phyloP scores from a whole-genome alignment of 768 basidiomycete species.

The Tylopilus intermedius region DNA sequence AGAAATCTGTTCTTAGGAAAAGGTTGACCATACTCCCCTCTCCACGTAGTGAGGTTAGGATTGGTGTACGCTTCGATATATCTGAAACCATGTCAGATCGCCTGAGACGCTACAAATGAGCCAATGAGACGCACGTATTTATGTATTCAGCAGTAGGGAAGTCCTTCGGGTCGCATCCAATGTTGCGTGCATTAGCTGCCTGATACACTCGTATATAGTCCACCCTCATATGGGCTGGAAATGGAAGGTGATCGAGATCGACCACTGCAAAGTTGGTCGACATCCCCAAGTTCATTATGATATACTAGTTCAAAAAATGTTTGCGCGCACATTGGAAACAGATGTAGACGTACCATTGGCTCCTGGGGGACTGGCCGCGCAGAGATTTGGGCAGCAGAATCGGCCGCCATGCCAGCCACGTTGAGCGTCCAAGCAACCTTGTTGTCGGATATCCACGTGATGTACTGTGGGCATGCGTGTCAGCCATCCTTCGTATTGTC shows the following conservation, averaged over 20 bases:
- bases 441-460: slow-evolving; percentile 76
- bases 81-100: slow-evolving; percentile 27
- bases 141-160: slow-evolving; percentile 76
- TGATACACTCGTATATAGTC: slow-evolving; percentile 75
- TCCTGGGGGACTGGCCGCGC: slow-evolving; percentile 71
- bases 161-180: slow-evolving; percentile 65
- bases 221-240: slow-evolving; percentile 45
- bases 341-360: slow-evolving; percentile 61
- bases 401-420: slow-evolving; percentile 61
- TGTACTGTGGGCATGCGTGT: slow-evolving; percentile 48
- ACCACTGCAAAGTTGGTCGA: slow-evolving; percentile 55
- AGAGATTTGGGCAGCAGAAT: slow-evolving; percentile 55
- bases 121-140: slow-evolving; percentile 38
- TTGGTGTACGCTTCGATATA: slow-evolving; percentile 70
- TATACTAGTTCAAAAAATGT: slow-evolving; percentile 34
- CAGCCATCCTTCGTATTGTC: not conserved
- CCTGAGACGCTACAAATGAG: not conserved
- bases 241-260: slow-evolving; percentile 48
- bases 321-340: not conserved
- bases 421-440: slow-evolving; percentile 71
- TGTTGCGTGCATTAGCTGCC: slow-evolving; percentile 50
- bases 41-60: slow-evolving; percentile 43
- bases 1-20: slow-evolving; percentile 50
- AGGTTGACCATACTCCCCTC: slow-evolving; percentile 38
- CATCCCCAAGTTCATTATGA: slow-evolving; percentile 56